phyloP scores from a whole-genome alignment of 2,329 filamentous ascomycete species.

The Clonostachys rhizophaga region DNA sequence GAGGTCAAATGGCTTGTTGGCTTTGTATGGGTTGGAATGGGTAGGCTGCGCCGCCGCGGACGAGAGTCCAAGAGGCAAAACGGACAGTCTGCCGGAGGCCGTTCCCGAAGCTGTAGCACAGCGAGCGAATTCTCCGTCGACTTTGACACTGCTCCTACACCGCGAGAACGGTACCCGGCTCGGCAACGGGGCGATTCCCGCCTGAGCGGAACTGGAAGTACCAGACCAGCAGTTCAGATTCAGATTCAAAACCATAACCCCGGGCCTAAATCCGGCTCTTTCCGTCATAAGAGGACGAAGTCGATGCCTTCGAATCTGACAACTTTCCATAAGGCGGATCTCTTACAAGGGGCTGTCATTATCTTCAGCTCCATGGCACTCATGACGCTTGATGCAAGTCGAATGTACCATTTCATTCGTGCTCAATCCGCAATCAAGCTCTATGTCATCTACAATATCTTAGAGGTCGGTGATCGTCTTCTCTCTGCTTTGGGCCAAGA shows the following conservation, averaged over 20 bases:
- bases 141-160: constrained; percentile 1
- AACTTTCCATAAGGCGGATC: constrained; percentile 89
- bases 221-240: background rate
- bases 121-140: constrained; percentile 13
- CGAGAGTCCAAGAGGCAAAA: constrained; percentile 3
- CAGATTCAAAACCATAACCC: constrained; percentile 7
- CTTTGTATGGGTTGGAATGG: constrained; percentile 77
- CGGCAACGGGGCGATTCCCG: constrained; percentile 3
- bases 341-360: constrained; percentile 86
- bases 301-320: constrained; percentile 82
- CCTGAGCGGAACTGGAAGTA: background rate
- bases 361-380: constrained; percentile 79
- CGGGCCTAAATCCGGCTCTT: constrained; percentile 24
- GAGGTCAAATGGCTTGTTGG: constrained; percentile 68
- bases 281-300: constrained; percentile 68
- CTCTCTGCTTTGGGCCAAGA: constrained; percentile 92
- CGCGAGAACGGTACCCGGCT: constrained; percentile 1
- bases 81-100: constrained; percentile 15
- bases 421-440: constrained; percentile 96
- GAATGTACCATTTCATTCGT: constrained; percentile 97
- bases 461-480: constrained; percentile 87
- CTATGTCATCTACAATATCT: constrained; percentile 97
- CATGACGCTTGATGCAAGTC: constrained; percentile 88
- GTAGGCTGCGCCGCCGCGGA: constrained; percentile 68
- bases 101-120: constrained; percentile 33